Percentiles rank a stretch among this genome's conserved stretches.
phyloP scores from a whole-genome alignment of 2,329 filamentous ascomycete species.

The Blastomyces gilchristii region DNA sequence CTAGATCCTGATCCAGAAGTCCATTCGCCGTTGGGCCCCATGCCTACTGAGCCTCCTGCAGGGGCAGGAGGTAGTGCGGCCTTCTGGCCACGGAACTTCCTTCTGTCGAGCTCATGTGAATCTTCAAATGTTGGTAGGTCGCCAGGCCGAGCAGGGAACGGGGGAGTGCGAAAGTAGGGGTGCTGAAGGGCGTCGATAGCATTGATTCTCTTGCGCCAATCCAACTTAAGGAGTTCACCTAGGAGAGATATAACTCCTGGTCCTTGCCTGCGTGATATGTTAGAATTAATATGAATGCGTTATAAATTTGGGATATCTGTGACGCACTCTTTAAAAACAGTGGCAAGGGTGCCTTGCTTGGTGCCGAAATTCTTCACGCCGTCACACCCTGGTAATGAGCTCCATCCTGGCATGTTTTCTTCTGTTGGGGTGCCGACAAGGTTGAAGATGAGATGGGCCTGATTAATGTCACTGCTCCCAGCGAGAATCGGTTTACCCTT shows the following conservation, averaged over 20 bases:
- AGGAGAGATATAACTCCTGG: slow-evolving; percentile 67
- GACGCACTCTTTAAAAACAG: slow-evolving; percentile 62
- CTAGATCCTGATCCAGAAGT: slow-evolving; percentile 26
- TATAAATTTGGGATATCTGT: not conserved
- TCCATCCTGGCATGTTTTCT: slow-evolving; percentile 88
- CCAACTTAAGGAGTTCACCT: slow-evolving; percentile 70
- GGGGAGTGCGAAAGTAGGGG: slow-evolving; percentile 73
- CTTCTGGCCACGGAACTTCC: slow-evolving; percentile 83
- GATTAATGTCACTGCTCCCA: slow-evolving; percentile 78
- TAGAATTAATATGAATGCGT: slow-evolving; percentile 1
- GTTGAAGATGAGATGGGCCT: slow-evolving; percentile 88
- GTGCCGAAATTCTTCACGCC: slow-evolving; percentile 53
- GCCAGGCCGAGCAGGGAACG: slow-evolving; percentile 67
- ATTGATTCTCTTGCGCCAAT: slow-evolving; percentile 83
- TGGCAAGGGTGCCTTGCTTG: slow-evolving; percentile 56
- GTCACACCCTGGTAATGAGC: slow-evolving; percentile 68
- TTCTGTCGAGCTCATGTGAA: slow-evolving; percentile 89
- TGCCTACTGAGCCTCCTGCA: slow-evolving; percentile 79
- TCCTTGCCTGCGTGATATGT: slow-evolving; percentile 43
- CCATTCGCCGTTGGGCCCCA: slow-evolving; percentile 52
- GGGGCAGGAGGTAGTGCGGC: slow-evolving; percentile 79
- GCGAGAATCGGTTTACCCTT: slow-evolving; percentile 84
- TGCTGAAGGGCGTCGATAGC: slow-evolving; percentile 89
- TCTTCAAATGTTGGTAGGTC: slow-evolving; percentile 90
- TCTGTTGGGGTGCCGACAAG: slow-evolving; percentile 84